Percentiles rank a stretch among this genome's conserved stretches.
phyloP scores from a whole-genome alignment of 2,329 filamentous ascomycete species.

The Fusarium denticulatum region DNA sequence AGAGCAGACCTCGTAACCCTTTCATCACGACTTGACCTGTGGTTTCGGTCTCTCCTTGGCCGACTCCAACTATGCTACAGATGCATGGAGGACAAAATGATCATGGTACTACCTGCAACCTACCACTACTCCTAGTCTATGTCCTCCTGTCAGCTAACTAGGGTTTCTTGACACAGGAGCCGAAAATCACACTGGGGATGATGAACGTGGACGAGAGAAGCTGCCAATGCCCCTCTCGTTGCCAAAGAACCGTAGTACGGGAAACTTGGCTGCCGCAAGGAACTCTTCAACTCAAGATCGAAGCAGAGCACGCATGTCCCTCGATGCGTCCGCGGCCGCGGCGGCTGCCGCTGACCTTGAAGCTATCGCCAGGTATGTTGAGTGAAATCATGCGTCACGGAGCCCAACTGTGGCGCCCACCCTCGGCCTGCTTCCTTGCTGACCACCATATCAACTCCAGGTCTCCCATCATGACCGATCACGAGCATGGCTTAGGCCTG shows the following conservation, averaged over 20 bases:
- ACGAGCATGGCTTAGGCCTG: slow-evolving; percentile 85
- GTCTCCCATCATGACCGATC: slow-evolving; percentile 83
- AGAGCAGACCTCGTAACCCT: slow-evolving; percentile 30
- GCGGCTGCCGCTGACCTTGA: slow-evolving; percentile 71
- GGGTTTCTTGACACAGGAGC: slow-evolving; percentile 41
- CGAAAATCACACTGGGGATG: slow-evolving; percentile 48
- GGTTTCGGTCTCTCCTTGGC: slow-evolving; percentile 37
- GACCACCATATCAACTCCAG: slow-evolving; percentile 57
- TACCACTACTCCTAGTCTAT: slow-evolving; percentile 6
- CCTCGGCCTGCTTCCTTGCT: slow-evolving; percentile 33
- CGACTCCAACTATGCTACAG: slow-evolving; percentile 55
- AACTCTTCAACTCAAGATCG: slow-evolving; percentile 61
- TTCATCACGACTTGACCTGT: slow-evolving; percentile 26
- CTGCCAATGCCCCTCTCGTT: slow-evolving; percentile 61
- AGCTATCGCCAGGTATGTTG: slow-evolving; percentile 73
- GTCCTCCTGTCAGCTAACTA: slow-evolving; percentile 37
- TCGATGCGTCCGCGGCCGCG: slow-evolving; percentile 76
- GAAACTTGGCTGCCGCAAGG: slow-evolving; percentile 63
- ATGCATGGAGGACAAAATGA: slow-evolving; percentile 55
- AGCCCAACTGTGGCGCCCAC: slow-evolving; percentile 23
- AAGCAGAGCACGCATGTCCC: slow-evolving; percentile 75
- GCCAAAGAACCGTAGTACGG: slow-evolving; percentile 73
- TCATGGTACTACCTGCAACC: slow-evolving; percentile 48
- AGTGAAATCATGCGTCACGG: slow-evolving; percentile 34
- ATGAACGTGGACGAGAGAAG: slow-evolving; percentile 56